These are phyloP conservation scores for Diaporthe ampelina DNA, from an alignment of 2,329 filamentous ascomycete genomes.

Conservation along the genomic window DNA sequence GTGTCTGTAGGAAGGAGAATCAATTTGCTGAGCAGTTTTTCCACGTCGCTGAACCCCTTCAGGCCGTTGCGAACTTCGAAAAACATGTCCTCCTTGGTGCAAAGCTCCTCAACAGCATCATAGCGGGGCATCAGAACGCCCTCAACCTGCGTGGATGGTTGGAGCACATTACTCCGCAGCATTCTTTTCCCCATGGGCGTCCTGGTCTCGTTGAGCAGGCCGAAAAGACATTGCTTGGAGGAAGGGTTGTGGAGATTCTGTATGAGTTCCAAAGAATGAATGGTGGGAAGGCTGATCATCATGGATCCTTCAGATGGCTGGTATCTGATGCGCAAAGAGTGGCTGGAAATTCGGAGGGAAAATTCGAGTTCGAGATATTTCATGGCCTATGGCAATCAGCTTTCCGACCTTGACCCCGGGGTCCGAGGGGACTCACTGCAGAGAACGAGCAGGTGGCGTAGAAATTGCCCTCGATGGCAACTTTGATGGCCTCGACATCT, in stretches of 20 bases:
- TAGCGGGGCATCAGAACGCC: slow-evolving; percentile 79
- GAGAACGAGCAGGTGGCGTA: slow-evolving; percentile 89
- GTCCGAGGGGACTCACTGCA: slow-evolving; percentile 67
- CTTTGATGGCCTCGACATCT: slow-evolving; percentile 84
- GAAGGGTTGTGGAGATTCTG: slow-evolving; percentile 85
- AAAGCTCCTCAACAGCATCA: slow-evolving; percentile 86
- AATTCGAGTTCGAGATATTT: slow-evolving; percentile 84
- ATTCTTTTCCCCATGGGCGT: slow-evolving; percentile 92
- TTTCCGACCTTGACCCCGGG: neutral
- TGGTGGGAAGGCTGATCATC: slow-evolving; percentile 94
- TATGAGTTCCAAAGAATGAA: slow-evolving; percentile 88
- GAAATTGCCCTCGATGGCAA: slow-evolving; percentile 85
- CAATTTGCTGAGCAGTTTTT: slow-evolving; percentile 85
- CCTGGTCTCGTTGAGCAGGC: slow-evolving; percentile 84
- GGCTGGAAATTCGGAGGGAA: slow-evolving; percentile 77
- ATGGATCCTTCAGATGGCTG: slow-evolving; percentile 92
- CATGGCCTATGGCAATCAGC: slow-evolving; percentile 71
- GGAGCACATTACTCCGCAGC: slow-evolving; percentile 87
- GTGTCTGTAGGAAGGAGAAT: slow-evolving; percentile 80
- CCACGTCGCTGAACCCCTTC: slow-evolving; percentile 82
- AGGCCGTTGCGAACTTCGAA: slow-evolving; percentile 80
- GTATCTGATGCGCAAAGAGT: slow-evolving; percentile 88
- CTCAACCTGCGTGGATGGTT: slow-evolving; percentile 81
- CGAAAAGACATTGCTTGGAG: slow-evolving; percentile 87
- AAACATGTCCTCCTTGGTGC: slow-evolving; percentile 88